These are phyloP conservation scores for Aspergillus clavatus DNA, from an alignment of 2,329 filamentous ascomycete genomes.

Conservation along the genomic window DNA sequence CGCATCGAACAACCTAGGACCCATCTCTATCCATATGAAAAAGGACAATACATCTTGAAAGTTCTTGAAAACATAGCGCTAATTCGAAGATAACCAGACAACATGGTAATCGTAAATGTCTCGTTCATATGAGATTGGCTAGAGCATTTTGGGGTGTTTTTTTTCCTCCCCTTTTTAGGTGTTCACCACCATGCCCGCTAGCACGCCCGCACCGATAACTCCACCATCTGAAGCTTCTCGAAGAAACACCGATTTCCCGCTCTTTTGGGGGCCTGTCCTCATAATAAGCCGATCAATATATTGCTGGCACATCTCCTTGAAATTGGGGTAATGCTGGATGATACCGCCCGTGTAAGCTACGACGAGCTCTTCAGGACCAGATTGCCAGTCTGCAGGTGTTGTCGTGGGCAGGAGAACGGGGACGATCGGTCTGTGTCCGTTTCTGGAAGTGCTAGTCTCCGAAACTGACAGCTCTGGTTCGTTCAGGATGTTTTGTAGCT, in stretches of 20 bases:
- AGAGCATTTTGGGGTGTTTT: neutral
- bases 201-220: conserved; percentile 53
- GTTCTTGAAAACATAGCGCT: neutral
- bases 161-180: conserved; percentile 7
- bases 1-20: neutral
- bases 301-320: conserved; percentile 63
- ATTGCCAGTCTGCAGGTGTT: conserved; percentile 37
- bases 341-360: conserved; percentile 77
- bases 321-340: conserved; percentile 74
- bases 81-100: neutral
- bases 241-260: conserved; percentile 48
- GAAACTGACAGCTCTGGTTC: conserved; percentile 6
- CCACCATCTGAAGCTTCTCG: conserved; percentile 51
- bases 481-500: conserved; percentile 14
- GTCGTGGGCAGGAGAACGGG: conserved; percentile 33
- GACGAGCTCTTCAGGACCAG: conserved; percentile 57
- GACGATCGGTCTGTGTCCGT: conserved; percentile 28
- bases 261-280: conserved; percentile 42
- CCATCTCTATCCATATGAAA: neutral
- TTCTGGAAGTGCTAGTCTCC: conserved; percentile 3
- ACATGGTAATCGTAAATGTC: neutral
- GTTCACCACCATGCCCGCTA: conserved; percentile 46
- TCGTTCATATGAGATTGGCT: too few species aligned
- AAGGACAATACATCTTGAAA: neutral
- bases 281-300: conserved; percentile 58